phyloP scores from a whole-genome alignment of 192 early-diverging fungal genomes.

The Backusella parvicylindrica region DNA sequence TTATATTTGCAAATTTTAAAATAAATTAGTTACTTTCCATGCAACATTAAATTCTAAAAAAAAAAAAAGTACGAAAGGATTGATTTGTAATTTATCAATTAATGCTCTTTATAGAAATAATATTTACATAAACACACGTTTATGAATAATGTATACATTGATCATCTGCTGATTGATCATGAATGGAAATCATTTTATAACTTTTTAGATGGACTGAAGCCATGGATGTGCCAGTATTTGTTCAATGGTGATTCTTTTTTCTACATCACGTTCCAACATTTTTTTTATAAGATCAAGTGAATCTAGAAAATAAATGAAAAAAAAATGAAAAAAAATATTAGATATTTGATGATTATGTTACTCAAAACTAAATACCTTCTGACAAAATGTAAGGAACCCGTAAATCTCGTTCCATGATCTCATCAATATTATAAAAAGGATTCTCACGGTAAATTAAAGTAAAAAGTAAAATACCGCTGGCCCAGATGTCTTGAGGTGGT shows the following conservation, averaged over 20 bases:
- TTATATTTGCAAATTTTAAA: neutral
- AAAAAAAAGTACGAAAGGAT: neutral
- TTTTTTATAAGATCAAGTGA: conserved; percentile 57
- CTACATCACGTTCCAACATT: conserved; percentile 70
- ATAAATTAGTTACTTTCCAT: neutral
- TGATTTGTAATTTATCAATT: neutral
- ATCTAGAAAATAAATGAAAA: conserved; percentile 18
- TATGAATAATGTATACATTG: neutral
- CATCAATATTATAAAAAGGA: conserved; percentile 61
- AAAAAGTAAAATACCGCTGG: conserved; percentile 79
- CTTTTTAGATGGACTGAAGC: conserved; percentile 38
- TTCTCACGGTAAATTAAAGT: conserved; percentile 69
- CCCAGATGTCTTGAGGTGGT: conserved; percentile 93
- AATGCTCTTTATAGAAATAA: neutral
- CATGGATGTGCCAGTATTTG: conserved; percentile 74
- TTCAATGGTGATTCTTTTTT: conserved; percentile 71
- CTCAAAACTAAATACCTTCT: conserved; percentile 23
- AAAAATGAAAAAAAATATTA: neutral
- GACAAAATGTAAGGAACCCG: conserved; percentile 29
- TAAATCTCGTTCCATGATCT: conserved; percentile 56
- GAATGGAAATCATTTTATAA: neutral
- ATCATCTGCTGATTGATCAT: neutral
- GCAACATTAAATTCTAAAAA: neutral
- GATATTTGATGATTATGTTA: neutral
- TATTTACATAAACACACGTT: conserved; percentile 2